Evolutionary conservation across 2,329 filamentous ascomycete species (phyloP), one percentile per base, ranked within the genome.

Genomic region (Venturia oleaginea): DNA sequence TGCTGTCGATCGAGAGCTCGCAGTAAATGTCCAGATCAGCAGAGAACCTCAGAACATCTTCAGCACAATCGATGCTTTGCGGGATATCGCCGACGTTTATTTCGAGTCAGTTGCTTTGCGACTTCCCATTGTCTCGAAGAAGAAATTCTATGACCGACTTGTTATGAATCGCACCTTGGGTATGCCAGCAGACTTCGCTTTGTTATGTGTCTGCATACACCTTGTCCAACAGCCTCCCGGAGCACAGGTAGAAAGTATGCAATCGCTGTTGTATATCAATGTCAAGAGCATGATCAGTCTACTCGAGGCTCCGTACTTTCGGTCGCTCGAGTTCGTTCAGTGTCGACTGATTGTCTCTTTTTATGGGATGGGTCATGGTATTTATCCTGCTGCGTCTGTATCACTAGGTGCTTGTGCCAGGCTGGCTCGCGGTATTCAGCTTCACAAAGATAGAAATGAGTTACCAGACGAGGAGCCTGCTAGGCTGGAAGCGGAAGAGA

Each of bases 321-420:
- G 15, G 19, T 59, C 62, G 24, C 51, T 64, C 13, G 48, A 57
- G 4, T 27, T 42, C 38, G 11, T 64, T 30, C 48, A 64, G 24
- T 57, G 27, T 7, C 24, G 48, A 19, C 42, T 76, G 13, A 66
- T 76, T 8, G 66, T 74, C 8, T 67, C 72, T 1, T 24, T 71
- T 0, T 76, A 75, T 64, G 74, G 76, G 67, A 67, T 75, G n/a
- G 70, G 71, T 2, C 73, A 76, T 48, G 73, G 69, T 11, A 71
- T 76, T 42, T 74, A 72, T 30, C 74, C 75, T 0, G 69, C 72
- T 1, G 74, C 70, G 0, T 76, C 72, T 57, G 61, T 75, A 32
- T 71, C 68, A 1, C 65, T 71, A 11, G 71, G 73, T 6, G 64
- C 68, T 43, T 69, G 69, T 10, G 68, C 67, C 4, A 67, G 70